Evolutionary conservation across 2,329 filamentous ascomycete species (phyloP).

Genomic region (Neopestalotiopsis sp.): DNA sequence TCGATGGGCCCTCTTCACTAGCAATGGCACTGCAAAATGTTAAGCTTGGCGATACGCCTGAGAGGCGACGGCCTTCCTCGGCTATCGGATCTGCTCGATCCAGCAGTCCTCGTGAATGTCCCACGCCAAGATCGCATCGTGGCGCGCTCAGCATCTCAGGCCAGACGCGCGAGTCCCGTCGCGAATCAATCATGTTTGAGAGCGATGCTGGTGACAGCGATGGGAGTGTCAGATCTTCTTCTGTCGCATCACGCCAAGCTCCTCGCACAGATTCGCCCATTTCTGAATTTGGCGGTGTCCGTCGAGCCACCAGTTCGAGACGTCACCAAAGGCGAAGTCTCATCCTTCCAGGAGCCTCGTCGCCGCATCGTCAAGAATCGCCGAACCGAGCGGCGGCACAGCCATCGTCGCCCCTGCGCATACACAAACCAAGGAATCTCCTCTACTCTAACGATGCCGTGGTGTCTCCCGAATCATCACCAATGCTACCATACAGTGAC

Average conservation of each 20-base stretch:
- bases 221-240: constrained; percentile 82
- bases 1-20: constrained; percentile 62
- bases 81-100: constrained; percentile 80
- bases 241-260: constrained; percentile 69
- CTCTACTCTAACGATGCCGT: constrained; percentile 67
- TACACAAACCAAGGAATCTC: constrained; percentile 76
- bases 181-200: constrained; percentile 80
- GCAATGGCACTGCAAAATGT: constrained; percentile 58
- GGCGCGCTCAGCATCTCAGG: constrained; percentile 61
- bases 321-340: constrained; percentile 88
- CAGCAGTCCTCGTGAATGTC: constrained; percentile 87
- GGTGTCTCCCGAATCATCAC: constrained; percentile 87
- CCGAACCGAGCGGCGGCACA: constrained; percentile 74
- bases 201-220: constrained; percentile 88
- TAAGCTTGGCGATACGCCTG: constrained; percentile 44
- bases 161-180: constrained; percentile 68
- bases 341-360: constrained; percentile 78
- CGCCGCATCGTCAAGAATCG: constrained; percentile 85
- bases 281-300: constrained; percentile 80
- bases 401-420: constrained; percentile 85
- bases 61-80: constrained; percentile 56
- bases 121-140: constrained; percentile 85
- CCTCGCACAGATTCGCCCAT: constrained; percentile 86
- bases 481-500: constrained; percentile 82
- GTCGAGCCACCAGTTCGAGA: constrained; percentile 76